Evolutionary conservation across 2,329 filamentous ascomycete species (phyloP).

Genomic region (Colletotrichum sp.): DNA sequence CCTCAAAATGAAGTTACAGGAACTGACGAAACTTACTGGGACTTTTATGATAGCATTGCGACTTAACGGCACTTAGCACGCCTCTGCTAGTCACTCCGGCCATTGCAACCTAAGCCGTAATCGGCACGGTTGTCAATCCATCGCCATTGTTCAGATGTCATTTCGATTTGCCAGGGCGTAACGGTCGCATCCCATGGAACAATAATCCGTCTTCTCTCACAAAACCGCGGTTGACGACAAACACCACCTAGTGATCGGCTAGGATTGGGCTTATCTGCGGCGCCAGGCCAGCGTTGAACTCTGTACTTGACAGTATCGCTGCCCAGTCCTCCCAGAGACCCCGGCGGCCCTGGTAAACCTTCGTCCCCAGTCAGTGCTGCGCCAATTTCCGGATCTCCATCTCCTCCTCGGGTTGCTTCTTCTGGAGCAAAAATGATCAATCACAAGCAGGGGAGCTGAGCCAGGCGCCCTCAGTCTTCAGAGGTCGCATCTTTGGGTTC

Average conservation of each 20-base stretch:
- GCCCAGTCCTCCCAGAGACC: not conserved
- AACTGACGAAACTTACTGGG: not conserved
- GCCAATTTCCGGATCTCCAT: conserved; percentile 14
- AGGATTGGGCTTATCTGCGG: not conserved
- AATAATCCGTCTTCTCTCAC: not conserved
- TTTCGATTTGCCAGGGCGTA: not conserved
- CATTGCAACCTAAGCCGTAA: not conserved
- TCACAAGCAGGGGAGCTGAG: not conserved
- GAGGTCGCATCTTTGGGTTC: not conserved
- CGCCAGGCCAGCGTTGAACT: not conserved
- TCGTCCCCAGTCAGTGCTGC: not conserved
- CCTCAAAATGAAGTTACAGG: not conserved
- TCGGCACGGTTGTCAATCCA: not conserved
- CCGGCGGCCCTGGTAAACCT: conserved; percentile 12
- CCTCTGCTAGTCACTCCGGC: not conserved
- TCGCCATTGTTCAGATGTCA: not conserved
- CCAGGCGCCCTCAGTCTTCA: not conserved
- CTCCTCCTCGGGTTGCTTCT: not conserved
- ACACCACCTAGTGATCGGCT: not conserved
- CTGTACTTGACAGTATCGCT: not conserved
- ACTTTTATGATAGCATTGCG: not conserved
- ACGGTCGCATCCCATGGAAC: not conserved
- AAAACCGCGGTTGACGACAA: not conserved
- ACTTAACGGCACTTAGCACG: not conserved
- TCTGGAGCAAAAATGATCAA: not conserved